A percentile compares a stretch with the other conserved stretches of the same genome.
Conservation (phyloP, 805 yeast species). For the Blastobotrys americana region DNA sequence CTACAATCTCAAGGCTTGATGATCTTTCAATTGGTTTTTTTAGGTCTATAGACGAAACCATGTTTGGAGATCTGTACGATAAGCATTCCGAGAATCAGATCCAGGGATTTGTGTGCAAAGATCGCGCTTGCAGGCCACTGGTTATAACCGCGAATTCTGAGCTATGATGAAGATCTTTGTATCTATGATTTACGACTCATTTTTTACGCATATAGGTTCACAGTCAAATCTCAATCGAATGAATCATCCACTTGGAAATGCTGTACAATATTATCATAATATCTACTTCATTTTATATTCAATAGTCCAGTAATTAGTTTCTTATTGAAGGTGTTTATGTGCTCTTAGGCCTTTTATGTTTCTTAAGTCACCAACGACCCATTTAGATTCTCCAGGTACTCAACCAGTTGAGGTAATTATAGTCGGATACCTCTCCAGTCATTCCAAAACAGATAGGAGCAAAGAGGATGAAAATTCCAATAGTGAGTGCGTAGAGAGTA, state of each 20-base stretch:
- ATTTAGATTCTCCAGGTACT: constrained; percentile 50
- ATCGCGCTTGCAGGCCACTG: constrained; percentile 12
- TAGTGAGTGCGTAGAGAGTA: constrained; percentile 42
- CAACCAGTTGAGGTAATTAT: constrained; percentile 46
- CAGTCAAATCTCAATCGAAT: too few species aligned
- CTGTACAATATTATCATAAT: too few species aligned
- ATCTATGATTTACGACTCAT: too few species aligned
- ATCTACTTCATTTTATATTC: too few species aligned
- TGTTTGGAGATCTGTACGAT: constrained; percentile 11
- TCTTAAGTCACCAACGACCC: too few species aligned
- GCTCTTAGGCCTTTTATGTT: too few species aligned
- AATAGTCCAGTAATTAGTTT: too few species aligned
- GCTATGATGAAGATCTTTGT: too few species aligned
- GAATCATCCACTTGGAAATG: too few species aligned
- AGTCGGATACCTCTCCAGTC: constrained; percentile 47
- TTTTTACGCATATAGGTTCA: too few species aligned
- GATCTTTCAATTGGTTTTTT: constrained; percentile 14
- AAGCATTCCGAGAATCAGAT: constrained; percentile 5
- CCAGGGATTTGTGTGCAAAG: constrained; percentile 11
- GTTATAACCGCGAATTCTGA: too few species aligned
- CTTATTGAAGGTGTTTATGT: too few species aligned
- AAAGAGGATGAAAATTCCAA: constrained; percentile 52
- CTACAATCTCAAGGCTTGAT: constrained; percentile 15
- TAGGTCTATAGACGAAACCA: constrained; percentile 3
- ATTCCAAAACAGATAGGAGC: constrained; percentile 77